Evolutionary conservation across 1,139 yeast genomes (phyloP), one percentile per base, ranked within the genome.

Genomic region (Scheffersomyces titani): DNA sequence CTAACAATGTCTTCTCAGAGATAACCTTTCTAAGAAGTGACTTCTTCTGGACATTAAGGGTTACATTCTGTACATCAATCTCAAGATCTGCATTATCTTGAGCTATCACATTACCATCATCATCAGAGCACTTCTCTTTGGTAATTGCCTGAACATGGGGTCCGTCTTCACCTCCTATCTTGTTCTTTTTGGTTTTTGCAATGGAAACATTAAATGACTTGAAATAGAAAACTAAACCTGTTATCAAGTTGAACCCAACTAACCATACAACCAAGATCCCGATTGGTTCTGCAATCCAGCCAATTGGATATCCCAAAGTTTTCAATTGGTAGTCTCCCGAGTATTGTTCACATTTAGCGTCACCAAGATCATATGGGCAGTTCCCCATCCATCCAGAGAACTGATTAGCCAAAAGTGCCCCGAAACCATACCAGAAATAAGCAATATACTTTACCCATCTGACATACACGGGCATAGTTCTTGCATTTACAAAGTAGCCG

Each of bases 391-490:
- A 88, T 51, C 78, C 82, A 1, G 88, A 75, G 67, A 84, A 90
- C 63, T 90, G 90, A 65, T 88, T 89, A 0, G 92, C 81, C 19
- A 81, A 64, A 56, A 88, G 69, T 0, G 89, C 88, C 0, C 96
- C 96, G 71, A 88, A 89, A 0, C 86, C 87, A 65, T 89, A 90
- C 90, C 94, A 91, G 57, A 89, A 82, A 65, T 85, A 88, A 0
- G 93, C 87, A 54, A 87, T 71, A 69, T 90, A 91, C 65, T 88
- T 89, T 5, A 87, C 80, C 97, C 97, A 91, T 47, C 93, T 79
- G 4, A 91, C 96, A 65, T 91, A 91, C 3, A 90, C 96, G 0
- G 97, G 97, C 87, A 90, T 83, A 1, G 86, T 80, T 19, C 80
- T 76, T 0, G 93, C 85, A 70, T 89, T 90, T 20, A 88, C 90